These are phyloP conservation scores for Pezicula radicicola DNA, from an alignment of 2,329 filamentous ascomycete genomes.

Conservation along the genomic window DNA sequence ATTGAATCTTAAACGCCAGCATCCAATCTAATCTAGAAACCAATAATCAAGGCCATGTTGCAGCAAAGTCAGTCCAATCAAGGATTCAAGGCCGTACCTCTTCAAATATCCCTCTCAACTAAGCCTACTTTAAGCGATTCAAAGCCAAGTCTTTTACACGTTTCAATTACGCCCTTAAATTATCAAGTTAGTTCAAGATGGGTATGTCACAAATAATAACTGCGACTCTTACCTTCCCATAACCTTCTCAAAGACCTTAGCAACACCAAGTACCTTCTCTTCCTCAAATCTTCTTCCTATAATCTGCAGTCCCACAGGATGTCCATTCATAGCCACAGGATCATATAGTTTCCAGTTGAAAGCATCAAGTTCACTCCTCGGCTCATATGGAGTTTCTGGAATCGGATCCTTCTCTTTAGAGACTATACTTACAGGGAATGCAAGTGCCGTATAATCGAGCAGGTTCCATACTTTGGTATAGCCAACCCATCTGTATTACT, in stretches of 20 bases:
- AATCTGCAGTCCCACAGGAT: conserved; percentile 52
- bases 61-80: too few relatives aligned
- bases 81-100: too few relatives aligned
- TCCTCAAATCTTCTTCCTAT: conserved; percentile 50
- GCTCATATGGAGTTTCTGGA: conserved; percentile 33
- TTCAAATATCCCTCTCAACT: too few relatives aligned
- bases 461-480: conserved; percentile 63
- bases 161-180: too few relatives aligned
- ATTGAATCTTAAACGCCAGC: too few relatives aligned
- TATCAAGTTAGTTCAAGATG: too few relatives aligned
- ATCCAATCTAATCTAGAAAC: too few relatives aligned
- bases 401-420: conserved; percentile 34
- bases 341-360: conserved; percentile 50
- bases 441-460: conserved; percentile 57
- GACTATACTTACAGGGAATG: conserved; percentile 50
- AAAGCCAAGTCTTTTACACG: too few relatives aligned
- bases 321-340: conserved; percentile 34
- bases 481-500: conserved; percentile 43
- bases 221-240: background rate
- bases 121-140: too few relatives aligned
- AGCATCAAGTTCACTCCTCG: conserved; percentile 47
- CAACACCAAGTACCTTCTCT: conserved; percentile 49
- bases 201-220: background rate
- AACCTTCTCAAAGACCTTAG: conserved; percentile 14
- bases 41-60: too few relatives aligned